A percentile compares a stretch with the other conserved stretches of the same genome.
These are phyloP conservation scores for Penicillium salamii DNA, from an alignment of 495 filamentous ascomycete genomes.

Conservation along the genomic window DNA sequence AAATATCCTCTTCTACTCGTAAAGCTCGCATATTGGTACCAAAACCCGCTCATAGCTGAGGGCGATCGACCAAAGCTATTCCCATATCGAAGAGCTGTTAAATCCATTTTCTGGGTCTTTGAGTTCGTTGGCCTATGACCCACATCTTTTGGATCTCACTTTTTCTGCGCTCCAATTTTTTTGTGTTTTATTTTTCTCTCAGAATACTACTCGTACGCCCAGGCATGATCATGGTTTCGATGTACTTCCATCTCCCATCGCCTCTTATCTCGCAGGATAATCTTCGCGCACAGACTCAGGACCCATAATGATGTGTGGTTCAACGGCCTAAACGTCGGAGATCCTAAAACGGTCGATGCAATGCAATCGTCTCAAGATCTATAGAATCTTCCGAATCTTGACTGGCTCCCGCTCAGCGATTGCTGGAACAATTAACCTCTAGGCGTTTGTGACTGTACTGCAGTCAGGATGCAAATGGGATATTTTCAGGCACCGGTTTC, in stretches of 20 bases:
- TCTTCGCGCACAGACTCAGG: constrained; percentile 19
- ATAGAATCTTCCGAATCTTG: constrained; percentile 14
- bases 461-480: background rate
- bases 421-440: background rate
- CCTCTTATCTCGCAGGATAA: background rate
- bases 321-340: constrained; percentile 21
- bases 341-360: constrained; percentile 7
- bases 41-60: background rate
- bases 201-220: no score
- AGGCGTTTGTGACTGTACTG: background rate
- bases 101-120: constrained; percentile 6
- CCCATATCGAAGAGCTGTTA: background rate
- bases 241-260: background rate
- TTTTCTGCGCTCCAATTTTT: background rate
- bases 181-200: background rate
- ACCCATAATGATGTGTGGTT: constrained; percentile 20
- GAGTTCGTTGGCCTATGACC: constrained; percentile 3
- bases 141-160: constrained; percentile 11
- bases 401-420: background rate
- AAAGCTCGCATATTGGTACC: no score
- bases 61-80: constrained; percentile 1
- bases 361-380: constrained; percentile 23
- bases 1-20: no score
- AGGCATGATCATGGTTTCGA: no score
- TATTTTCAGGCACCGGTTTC: no score